Evolutionary conservation across 495 filamentous ascomycete genomes (phyloP).

Genomic region (Penicillium pulvis): DNA sequence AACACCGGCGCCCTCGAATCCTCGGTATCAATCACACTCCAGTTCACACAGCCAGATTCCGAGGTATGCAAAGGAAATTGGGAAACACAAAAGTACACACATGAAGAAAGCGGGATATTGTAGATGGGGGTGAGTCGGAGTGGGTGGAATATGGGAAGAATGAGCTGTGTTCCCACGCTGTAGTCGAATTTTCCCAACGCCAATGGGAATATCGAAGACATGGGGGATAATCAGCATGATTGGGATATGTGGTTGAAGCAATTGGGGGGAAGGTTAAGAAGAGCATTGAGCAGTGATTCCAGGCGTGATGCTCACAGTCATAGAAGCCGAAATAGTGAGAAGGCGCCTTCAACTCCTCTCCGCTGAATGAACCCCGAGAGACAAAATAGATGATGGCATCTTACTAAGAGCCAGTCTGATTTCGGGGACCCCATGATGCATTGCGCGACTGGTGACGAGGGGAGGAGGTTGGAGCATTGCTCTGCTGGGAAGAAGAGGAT

Average conservation of each 20-base stretch:
- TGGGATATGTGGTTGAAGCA: not conserved
- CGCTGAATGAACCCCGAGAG: not conserved
- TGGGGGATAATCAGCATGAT: not conserved
- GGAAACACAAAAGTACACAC: constrained; percentile 21
- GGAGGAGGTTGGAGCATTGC: constrained; percentile 28
- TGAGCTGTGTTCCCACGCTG: not conserved
- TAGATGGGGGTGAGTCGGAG: constrained; percentile 8
- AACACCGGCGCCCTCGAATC: not conserved
- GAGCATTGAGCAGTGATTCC: not conserved
- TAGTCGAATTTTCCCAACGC: not conserved
- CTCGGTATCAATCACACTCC: not conserved
- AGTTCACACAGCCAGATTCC: constrained; percentile 8
- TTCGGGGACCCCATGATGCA: constrained; percentile 36
- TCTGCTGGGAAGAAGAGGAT: constrained; percentile 27
- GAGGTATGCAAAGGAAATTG: constrained; percentile 6
- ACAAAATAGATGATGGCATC: constrained; percentile 6
- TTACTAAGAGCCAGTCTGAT: constrained; percentile 27
- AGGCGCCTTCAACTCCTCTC: not conserved
- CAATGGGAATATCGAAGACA: not conserved
- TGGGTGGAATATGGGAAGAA: constrained; percentile 1
- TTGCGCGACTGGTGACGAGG: constrained; percentile 35
- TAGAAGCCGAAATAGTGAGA: not conserved
- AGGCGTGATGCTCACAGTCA: not conserved
- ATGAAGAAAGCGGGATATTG: constrained; percentile 17
- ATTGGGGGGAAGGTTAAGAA: not conserved